Conservation (phyloP, 805 yeast species). For the Myxozyma nipponensis region DNA sequence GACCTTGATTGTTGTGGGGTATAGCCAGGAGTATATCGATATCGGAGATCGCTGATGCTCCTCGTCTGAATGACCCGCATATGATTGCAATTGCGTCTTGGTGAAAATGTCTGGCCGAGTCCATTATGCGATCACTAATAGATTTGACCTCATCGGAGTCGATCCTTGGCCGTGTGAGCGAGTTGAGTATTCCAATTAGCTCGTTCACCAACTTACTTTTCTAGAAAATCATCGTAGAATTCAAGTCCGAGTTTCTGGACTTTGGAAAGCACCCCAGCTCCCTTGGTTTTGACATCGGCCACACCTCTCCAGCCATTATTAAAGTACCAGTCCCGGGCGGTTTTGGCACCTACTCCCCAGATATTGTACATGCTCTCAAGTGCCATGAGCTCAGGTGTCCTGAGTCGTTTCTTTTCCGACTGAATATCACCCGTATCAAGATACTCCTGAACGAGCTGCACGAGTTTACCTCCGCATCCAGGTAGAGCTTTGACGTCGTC, state of each 20-base stretch:
- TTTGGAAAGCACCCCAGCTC: constrained; percentile 10
- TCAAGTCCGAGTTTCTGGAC: constrained; percentile 22
- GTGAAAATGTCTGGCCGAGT: constrained; percentile 6
- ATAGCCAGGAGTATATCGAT: constrained; percentile 23
- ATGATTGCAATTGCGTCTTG: constrained; percentile 6
- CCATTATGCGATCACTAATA: constrained; percentile 12
- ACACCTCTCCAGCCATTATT: constrained; percentile 20
- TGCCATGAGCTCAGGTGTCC: constrained; percentile 13
- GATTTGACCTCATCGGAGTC: constrained; percentile 15
- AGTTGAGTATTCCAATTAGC: not conserved
- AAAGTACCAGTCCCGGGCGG: constrained; percentile 24
- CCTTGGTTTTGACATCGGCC: constrained; percentile 20
- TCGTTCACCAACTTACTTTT: constrained; percentile 1
- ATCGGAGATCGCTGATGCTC: constrained; percentile 11
- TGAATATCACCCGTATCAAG: constrained; percentile 20
- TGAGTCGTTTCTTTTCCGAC: constrained; percentile 15
- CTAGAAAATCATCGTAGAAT: constrained; percentile 24
- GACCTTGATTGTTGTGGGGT: constrained; percentile 8
- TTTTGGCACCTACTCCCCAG: constrained; percentile 27
- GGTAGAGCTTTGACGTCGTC: constrained; percentile 13
- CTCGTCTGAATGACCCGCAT: constrained; percentile 29
- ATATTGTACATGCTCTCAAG: constrained; percentile 15
- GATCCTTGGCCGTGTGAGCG: constrained; percentile 4
- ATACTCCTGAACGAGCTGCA: constrained; percentile 20
- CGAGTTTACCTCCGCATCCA: constrained; percentile 28